Percentiles rank a stretch among this genome's conserved stretches.
These are phyloP conservation scores for Bassia scoparia DNA, from an alignment of 148 eudicot species.

Conservation along the genomic window DNA sequence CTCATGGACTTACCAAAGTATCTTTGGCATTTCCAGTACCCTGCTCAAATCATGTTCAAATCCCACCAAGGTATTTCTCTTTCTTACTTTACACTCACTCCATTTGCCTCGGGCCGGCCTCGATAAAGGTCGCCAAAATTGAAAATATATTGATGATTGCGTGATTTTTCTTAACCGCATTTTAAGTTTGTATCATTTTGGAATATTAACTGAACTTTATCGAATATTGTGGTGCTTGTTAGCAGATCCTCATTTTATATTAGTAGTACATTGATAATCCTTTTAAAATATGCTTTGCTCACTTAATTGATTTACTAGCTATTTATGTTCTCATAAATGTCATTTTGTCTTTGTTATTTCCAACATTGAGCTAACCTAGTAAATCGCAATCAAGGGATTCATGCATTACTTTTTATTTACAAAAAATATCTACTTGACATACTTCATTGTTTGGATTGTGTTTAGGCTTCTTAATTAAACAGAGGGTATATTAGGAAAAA, in stretches of 20 bases:
- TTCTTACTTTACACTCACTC: background rate
- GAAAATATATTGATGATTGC: too few species aligned
- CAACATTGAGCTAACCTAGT: background rate
- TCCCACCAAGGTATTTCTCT: constrained; percentile 81
- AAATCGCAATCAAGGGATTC: background rate
- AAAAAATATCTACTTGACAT: too few species aligned
- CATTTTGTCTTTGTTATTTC: background rate
- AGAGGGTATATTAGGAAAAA: too few species aligned
- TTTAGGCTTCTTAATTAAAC: too few species aligned
- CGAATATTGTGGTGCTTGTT: too few species aligned
- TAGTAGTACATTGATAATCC: background rate
- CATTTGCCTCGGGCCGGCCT: too few species aligned
- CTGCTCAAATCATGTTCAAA: constrained; percentile 94
- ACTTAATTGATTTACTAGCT: background rate
- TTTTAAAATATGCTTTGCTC: background rate
- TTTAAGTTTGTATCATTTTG: too few species aligned
- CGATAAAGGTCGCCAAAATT: too few species aligned
- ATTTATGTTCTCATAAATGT: background rate
- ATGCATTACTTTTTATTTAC: background rate
- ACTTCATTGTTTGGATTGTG: too few species aligned
- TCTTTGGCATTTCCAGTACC: constrained; percentile 91
- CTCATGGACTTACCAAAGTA: constrained; percentile 97
- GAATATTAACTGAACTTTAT: too few species aligned
- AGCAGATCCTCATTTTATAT: too few species aligned
- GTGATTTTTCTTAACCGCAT: too few species aligned